phyloP scores from a whole-genome alignment of 139 green algal species.

The Penium margaritaceum region DNA sequence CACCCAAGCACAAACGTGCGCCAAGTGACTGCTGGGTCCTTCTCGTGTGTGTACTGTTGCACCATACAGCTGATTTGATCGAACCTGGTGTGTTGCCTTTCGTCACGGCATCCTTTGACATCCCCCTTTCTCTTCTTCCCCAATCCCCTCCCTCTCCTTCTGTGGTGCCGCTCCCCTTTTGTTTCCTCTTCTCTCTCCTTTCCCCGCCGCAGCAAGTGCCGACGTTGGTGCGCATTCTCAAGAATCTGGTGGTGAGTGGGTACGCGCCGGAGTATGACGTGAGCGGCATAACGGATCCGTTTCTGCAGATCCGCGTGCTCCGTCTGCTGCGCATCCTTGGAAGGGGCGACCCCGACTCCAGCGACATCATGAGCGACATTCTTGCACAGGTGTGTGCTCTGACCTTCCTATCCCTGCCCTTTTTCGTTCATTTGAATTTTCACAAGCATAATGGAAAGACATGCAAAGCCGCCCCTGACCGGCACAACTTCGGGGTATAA shows the following conservation, averaged over 20 bases:
- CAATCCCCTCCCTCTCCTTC: background rate
- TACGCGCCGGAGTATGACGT: slow-evolving; percentile 84
- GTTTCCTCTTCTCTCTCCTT: background rate
- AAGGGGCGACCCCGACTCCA: slow-evolving; percentile 69
- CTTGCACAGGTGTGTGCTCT: slow-evolving; percentile 68
- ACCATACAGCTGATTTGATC: too few species aligned
- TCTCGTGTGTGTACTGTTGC: too few species aligned
- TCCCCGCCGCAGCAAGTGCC: slow-evolving; percentile 35
- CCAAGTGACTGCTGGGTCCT: too few species aligned
- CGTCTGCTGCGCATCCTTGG: slow-evolving; percentile 78
- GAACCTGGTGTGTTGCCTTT: too few species aligned
- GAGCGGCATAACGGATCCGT: slow-evolving; percentile 86
- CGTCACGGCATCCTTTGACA: too few species aligned
- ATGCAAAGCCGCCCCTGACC: too few species aligned
- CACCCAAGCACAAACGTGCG: too few species aligned
- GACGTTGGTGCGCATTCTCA: slow-evolving; percentile 50
- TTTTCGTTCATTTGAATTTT: background rate
- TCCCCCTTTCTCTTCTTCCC: background rate
- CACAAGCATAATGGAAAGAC: too few species aligned
- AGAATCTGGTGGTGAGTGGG: slow-evolving; percentile 51
- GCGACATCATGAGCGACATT: slow-evolving; percentile 91
- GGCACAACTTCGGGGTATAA: too few species aligned
- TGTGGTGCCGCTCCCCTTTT: background rate
- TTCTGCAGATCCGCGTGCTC: slow-evolving; percentile 81
- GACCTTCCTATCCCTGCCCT: background rate